These are phyloP conservation scores for Citeromyces matritensis DNA, from an alignment of 805 yeast species.

Conservation along the genomic window DNA sequence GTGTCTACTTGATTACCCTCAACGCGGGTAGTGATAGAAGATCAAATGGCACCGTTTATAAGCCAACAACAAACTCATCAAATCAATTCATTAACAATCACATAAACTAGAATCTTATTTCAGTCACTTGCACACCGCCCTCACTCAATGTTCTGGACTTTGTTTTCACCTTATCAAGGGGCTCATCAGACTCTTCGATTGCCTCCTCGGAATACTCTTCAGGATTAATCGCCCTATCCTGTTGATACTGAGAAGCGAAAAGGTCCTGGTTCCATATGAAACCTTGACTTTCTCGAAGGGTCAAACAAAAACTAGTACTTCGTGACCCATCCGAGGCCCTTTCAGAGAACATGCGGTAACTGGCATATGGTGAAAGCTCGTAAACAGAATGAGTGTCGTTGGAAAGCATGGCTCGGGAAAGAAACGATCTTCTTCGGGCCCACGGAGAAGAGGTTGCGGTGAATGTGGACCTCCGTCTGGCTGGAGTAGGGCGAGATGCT, in stretches of 20 bases:
- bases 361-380: constrained; percentile 23
- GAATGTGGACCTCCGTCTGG: constrained; percentile 15
- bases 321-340: constrained; percentile 11
- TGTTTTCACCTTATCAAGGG: too few species aligned
- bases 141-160: too few species aligned
- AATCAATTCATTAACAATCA: too few species aligned
- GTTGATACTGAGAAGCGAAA: constrained; percentile 61
- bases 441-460: constrained; percentile 30
- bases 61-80: too few species aligned
- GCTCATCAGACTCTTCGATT: too few species aligned
- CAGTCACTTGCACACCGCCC: too few species aligned
- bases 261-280: constrained; percentile 66
- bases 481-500: too few species aligned
- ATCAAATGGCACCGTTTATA: too few species aligned
- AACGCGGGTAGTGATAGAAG: too few species aligned
- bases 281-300: constrained; percentile 54
- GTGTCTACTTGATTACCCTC: too few species aligned
- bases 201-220: neutral
- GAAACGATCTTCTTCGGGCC: constrained; percentile 38
- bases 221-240: constrained; percentile 23
- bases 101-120: too few species aligned
- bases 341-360: constrained; percentile 14
- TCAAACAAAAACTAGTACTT: constrained; percentile 13
- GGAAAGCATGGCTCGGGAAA: constrained; percentile 41
- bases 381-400: constrained; percentile 40